Base-by-base conservation (phyloP, 495 filamentous ascomycete species). In the Filosporella fistucella region DNA sequence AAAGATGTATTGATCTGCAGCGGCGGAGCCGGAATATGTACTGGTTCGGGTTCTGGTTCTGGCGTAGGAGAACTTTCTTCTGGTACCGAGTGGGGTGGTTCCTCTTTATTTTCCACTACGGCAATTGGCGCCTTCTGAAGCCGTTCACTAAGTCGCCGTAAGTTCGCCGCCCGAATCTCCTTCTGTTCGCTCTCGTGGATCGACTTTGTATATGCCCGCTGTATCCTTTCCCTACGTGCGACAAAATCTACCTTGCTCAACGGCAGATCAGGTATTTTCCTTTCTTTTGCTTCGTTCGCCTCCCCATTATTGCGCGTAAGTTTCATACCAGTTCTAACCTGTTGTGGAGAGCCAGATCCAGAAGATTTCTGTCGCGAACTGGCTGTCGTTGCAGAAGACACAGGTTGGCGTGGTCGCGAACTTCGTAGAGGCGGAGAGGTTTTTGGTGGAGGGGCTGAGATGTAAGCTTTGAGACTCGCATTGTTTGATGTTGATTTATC, bases 241-340 rank as follows among this genome's bases (percentile, higher is more conserved):
- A 78, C 87, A 57, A 90, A 91, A 62, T 94, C 86, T 23, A 89
- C 84, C 45, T 78, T 36, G 77, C 0, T 81, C 82, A 41, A 89
- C 64, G 35, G 49, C 7, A 29, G 18, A 38, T 55, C 11, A 9
- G 69, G 65, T 42, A 74, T 65, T 52, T 73, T 76, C 36, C 70
- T 62, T 48, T 28, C 63, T 42, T 17, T 57, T 52, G 12, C 67
- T 38, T 51, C 75, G 66, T 40, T 62, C 58, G 18, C 58, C 68
- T 14, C 67, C 58, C 35, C 35, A 4, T 21, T 16, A 7, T 12
- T 17, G n/a, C 33, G 33, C 21, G 54, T 57, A 12, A 63, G 57
- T 47, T 67, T 65, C 42, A 72, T 69, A 1, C 63, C 57, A 17
- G 60, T 66, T 21, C 49, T 37, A 17, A 37, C 23, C 12, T 50